Base-by-base conservation (phyloP, 306 rosid species). In the Quercus wislizeni region DNA sequence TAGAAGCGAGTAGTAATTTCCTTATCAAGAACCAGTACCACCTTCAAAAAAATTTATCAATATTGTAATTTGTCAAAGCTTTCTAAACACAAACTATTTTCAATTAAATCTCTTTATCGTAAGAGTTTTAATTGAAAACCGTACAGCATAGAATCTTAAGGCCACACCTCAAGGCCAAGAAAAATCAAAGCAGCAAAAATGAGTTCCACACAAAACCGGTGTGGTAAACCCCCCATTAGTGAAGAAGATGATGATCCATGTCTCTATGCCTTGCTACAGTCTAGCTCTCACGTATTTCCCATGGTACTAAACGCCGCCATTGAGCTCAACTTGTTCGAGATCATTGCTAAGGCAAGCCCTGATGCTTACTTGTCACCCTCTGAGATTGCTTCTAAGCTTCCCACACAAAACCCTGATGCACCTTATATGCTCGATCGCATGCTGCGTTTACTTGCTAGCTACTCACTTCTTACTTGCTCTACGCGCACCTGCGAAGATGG, bases 291-390 rank as follows among this genome's bases (percentile, higher is more conserved):
- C 27, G 65, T 82, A 1, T 68, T 20, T 13, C 67, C 79, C 13
- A 56, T 76, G 27, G 82, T 74, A 0, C 10, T 78, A 1, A 73
- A 78, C 6, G 86, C 79, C 7, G 80, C 86, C 41, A 68, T 83
- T 83, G 79, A 83, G 13, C 76, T 83, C 55, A 83, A 83, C 33
- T 54, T 83, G 71, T 83, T 83, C 75, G 86, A 82, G 33, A 82
- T 78, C 52, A 74, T 78, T 21, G 52, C 79, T 2, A 68, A 31
- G 19, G 58, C 65, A 23, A 30, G 57, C 2, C 57, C 64, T n/a
- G 23, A 35, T 1, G 75, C 28, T 73, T 55, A 5, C 76, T 69
- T 83, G 80, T 78, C 83, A 27, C 28, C 80, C 2, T 59, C 74
- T 0, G 62, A 83, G 27, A 78, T 83, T 78, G 77, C 86, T 69